Percentiles rank a stretch among this genome's conserved stretches.
Evolutionary conservation across 345 rosid genomes (phyloP).

Genomic region (Hibiscus tridactylites): DNA sequence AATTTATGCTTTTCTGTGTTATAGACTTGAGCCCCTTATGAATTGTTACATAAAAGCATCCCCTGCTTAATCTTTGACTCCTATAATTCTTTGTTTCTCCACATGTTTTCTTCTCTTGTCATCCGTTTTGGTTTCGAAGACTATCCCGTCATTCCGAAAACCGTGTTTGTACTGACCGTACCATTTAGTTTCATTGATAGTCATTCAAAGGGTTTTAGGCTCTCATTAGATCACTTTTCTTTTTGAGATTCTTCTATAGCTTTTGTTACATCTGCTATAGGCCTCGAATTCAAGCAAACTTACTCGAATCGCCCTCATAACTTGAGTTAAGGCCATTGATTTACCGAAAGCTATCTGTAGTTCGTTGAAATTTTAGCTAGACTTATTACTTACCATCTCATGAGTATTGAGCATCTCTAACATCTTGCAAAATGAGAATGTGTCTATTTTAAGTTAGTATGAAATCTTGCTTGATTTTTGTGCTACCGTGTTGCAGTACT

Average conservation of each 20-base stretch:
- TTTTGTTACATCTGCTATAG: background rate
- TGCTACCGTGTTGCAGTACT: conserved; percentile 36
- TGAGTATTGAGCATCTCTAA: conserved; percentile 2
- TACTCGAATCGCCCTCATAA: background rate
- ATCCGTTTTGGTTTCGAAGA: background rate
- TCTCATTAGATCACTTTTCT: background rate
- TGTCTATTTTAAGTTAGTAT: background rate
- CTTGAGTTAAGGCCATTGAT: background rate
- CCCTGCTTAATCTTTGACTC: background rate
- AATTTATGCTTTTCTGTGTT: background rate
- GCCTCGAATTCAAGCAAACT: background rate
- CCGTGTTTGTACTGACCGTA: background rate
- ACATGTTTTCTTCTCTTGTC: background rate
- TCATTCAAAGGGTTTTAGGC: background rate
- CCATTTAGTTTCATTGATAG: background rate
- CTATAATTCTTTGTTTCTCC: background rate
- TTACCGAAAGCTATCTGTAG: background rate
- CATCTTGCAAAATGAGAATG: background rate
- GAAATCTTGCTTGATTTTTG: conserved; percentile 2
- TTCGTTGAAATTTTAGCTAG: background rate
- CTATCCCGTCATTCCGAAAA: background rate
- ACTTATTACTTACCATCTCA: background rate
- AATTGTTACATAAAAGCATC: background rate
- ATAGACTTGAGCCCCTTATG: background rate
- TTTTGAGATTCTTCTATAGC: background rate